Evolutionary conservation across 768 basidiomycete genomes (phyloP).

Genomic region (Kwoniella europaea): DNA sequence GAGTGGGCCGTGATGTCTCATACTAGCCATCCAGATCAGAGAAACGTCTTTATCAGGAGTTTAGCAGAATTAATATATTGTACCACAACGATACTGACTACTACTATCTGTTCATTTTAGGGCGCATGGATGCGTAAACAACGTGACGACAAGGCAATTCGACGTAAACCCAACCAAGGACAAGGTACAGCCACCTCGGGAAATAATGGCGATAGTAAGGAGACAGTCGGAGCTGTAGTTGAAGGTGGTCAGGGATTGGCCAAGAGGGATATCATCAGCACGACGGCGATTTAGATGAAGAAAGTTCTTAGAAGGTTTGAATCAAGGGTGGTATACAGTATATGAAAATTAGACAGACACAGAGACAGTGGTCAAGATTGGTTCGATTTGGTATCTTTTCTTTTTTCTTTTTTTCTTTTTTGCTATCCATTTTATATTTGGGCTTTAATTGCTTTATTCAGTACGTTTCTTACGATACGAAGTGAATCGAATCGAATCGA

Average conservation of each 20-base stretch:
- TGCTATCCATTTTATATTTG: too few relatives aligned
- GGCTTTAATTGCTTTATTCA: too few relatives aligned
- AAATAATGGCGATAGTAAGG: not conserved
- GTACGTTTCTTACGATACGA: too few relatives aligned
- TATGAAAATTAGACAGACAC: too few relatives aligned
- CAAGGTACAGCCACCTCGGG: slow-evolving; percentile 5
- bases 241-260: not conserved
- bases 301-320: too few relatives aligned
- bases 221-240: not conserved
- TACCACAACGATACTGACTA: not conserved
- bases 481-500: too few relatives aligned
- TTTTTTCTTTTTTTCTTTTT: too few relatives aligned
- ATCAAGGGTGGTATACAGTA: too few relatives aligned
- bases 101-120: slow-evolving; percentile 24
- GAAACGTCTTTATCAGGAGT: not conserved
- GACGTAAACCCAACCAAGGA: slow-evolving; percentile 32
- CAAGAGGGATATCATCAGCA: not conserved
- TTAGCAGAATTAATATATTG: not conserved
- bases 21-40: too few relatives aligned
- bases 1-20: too few relatives aligned
- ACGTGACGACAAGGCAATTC: slow-evolving; percentile 54
- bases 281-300: not conserved
- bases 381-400: too few relatives aligned
- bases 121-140: slow-evolving; percentile 57
- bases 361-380: too few relatives aligned